Evolutionary conservation across 805 yeast species (phyloP), one percentile per base, ranked within the genome.

Genomic region (Isabelozyma gotoi): DNA sequence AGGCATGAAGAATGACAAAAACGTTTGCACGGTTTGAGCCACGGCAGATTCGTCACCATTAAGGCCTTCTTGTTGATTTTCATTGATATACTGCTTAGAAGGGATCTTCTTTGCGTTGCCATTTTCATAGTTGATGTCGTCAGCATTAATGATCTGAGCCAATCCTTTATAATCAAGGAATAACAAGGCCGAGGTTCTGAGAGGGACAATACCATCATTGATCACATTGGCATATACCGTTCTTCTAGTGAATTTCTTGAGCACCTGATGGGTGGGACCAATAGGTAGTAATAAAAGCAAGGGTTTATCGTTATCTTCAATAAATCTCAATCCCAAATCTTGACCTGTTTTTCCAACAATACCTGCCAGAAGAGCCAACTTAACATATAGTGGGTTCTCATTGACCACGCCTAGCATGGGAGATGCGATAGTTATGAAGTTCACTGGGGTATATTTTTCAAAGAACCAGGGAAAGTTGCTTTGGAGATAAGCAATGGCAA

Each of bases 121-220:
- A 11, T 50, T 49, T 16, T 42, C 48, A 11, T 47, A 52, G n/a
- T 45, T 48, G 18, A 44, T 43, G 19, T 48, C 50, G 35, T 45
- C 47, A 18, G 55, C 39, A 40, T 48, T 47, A 20, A 62, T 47
- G 8, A 59, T 45, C 21, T 59, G 50, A 1, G 62, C 46, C 11
- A 71, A 47, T 3, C 89, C 95, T 45, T 77, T 77, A 86, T 96
- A 90, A 61, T 94, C 98, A 11, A 94, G 63, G 56, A 85, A 92
- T 19, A 92, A 63, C 41, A 92, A 67, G 0, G 97, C 89, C 0
- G 96, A 82, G 0, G 99, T 94, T 40, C 98, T 71, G 52, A 94
- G 68, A 0, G 99, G 98, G 2, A 94, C 99, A 41, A 94, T 90
- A 2, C 99, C 99, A 66, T 94, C 99, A 62, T 94, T 84, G 15